Conservation (phyloP, 2,329 filamentous ascomycete genomes). For the Cladosporium sp. region DNA sequence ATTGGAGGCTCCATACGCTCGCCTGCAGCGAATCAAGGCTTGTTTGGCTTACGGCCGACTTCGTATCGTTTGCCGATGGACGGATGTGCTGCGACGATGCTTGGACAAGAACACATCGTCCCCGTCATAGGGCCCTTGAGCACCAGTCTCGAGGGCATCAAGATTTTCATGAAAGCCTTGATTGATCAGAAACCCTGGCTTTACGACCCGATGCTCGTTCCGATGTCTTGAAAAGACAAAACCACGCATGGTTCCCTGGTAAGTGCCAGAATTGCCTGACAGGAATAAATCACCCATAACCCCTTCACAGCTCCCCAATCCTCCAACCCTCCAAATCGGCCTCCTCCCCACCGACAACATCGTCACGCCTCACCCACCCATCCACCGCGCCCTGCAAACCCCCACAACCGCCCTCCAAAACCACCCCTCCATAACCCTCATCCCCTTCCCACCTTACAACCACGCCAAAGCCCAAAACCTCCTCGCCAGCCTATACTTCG, state of each 20-base stretch:
- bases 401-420: slow-evolving; percentile 41
- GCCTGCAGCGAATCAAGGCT: slow-evolving; percentile 45
- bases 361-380: slow-evolving; percentile 61
- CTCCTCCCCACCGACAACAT: slow-evolving; percentile 62
- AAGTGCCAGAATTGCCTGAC: slow-evolving; percentile 16
- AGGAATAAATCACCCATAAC: neutral
- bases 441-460: slow-evolving; percentile 48
- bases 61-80: slow-evolving; percentile 20
- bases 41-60: slow-evolving; percentile 45
- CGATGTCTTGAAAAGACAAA: slow-evolving; percentile 49
- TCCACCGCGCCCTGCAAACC: slow-evolving; percentile 51
- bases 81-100: slow-evolving; percentile 41
- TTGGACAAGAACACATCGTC: slow-evolving; percentile 43
- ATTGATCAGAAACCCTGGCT: slow-evolving; percentile 53
- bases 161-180: slow-evolving; percentile 50
- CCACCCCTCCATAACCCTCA: slow-evolving; percentile 47
- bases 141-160: slow-evolving; percentile 49
- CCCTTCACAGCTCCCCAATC: neutral
- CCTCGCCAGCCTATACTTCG: slow-evolving; percentile 50
- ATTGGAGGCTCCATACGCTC: slow-evolving; percentile 48
- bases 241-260: slow-evolving; percentile 15
- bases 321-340: slow-evolving; percentile 42
- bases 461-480: slow-evolving; percentile 49
- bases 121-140: slow-evolving; percentile 51
- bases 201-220: slow-evolving; percentile 53